Conservation (phyloP, 1,139 yeast genomes). For the Yamadazyma trypodendri region DNA sequence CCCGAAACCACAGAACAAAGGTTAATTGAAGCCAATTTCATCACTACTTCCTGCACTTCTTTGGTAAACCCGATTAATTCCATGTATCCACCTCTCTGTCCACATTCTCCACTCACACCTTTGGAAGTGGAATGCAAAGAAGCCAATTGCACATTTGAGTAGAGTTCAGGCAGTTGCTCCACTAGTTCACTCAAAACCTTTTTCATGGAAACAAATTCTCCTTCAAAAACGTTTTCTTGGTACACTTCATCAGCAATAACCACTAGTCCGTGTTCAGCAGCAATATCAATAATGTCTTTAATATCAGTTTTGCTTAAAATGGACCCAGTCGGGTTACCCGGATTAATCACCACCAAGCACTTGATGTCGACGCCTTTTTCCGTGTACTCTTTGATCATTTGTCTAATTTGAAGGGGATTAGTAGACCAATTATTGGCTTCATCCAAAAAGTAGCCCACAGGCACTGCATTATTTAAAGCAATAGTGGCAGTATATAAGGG, state of each 20-base stretch:
- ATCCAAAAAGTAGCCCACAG: conserved; percentile 84
- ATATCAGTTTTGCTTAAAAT: conserved; percentile 66
- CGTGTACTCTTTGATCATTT: conserved; percentile 51
- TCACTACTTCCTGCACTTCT: conserved; percentile 66
- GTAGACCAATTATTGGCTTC: conserved; percentile 85
- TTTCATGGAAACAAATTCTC: conserved; percentile 65
- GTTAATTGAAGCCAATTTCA: conserved; percentile 86
- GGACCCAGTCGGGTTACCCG: conserved; percentile 97
- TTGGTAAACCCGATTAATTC: conserved; percentile 78
- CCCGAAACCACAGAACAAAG: conserved; percentile 94
- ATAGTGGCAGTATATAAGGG: conserved; percentile 93
- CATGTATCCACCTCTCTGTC: conserved; percentile 99
- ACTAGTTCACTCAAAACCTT: conserved; percentile 66
- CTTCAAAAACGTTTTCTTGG: conserved; percentile 83
- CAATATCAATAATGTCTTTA: conserved; percentile 66
- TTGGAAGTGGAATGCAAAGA: conserved; percentile 94
- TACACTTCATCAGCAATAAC: conserved; percentile 98
- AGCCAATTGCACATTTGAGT: conserved; percentile 78
- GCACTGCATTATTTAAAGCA: conserved; percentile 75
- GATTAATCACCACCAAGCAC: conserved; percentile 89
- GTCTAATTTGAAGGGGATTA: conserved; percentile 63
- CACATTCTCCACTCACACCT: conserved; percentile 98
- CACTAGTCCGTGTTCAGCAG: conserved; percentile 81
- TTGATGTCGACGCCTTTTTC: conserved; percentile 62
- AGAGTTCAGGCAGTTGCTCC: conserved; percentile 49